A percentile compares a stretch with the other conserved stretches of the same genome.
Evolutionary conservation across 2,329 filamentous ascomycete genomes (phyloP).

Genomic region (Trichoderma brevicompactum): DNA sequence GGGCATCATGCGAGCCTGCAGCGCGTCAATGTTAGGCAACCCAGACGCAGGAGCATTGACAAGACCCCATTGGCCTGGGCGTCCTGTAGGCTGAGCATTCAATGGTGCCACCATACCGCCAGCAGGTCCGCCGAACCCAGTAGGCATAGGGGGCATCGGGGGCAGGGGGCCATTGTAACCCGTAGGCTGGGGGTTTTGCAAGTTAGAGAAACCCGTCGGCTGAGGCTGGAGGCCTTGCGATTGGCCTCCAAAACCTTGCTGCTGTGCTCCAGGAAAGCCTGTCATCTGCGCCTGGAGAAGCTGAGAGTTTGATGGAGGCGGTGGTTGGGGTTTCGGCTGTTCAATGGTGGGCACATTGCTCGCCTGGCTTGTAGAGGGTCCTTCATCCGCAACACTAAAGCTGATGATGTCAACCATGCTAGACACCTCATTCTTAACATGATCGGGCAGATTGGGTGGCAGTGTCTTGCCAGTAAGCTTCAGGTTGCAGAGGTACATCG

Average conservation of each 20-base stretch:
- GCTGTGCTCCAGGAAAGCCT: constrained; percentile 61
- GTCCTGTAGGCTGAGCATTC: constrained; percentile 91
- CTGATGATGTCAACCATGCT: constrained; percentile 99
- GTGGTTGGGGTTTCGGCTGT: constrained; percentile 73
- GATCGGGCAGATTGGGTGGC: constrained; percentile 76
- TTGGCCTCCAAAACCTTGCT: constrained; percentile 62
- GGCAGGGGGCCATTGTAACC: constrained; percentile 86
- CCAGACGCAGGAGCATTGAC: constrained; percentile 91
- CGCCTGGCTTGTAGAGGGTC: constrained; percentile 52
- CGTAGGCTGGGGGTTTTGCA: constrained; percentile 71
- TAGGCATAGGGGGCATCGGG: constrained; percentile 81
- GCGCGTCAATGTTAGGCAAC: constrained; percentile 88
- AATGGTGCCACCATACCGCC: constrained; percentile 64
- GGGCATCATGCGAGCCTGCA: constrained; percentile 96
- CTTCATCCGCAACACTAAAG: constrained; percentile 83
- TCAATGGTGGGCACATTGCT: constrained; percentile 73
- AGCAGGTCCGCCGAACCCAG: constrained; percentile 61
- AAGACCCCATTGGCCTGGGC: constrained; percentile 96
- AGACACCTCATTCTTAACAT: constrained; percentile 93
- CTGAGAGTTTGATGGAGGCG: constrained; percentile 73
- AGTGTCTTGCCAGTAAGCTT: constrained; percentile 85
- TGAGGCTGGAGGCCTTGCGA: constrained; percentile 66
- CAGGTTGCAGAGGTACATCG: constrained; percentile 98
- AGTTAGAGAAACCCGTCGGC: constrained; percentile 70
- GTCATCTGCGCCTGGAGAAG: constrained; percentile 70